phyloP scores from a whole-genome alignment of 768 basidiomycete species.

The Lentinula detonsa region DNA sequence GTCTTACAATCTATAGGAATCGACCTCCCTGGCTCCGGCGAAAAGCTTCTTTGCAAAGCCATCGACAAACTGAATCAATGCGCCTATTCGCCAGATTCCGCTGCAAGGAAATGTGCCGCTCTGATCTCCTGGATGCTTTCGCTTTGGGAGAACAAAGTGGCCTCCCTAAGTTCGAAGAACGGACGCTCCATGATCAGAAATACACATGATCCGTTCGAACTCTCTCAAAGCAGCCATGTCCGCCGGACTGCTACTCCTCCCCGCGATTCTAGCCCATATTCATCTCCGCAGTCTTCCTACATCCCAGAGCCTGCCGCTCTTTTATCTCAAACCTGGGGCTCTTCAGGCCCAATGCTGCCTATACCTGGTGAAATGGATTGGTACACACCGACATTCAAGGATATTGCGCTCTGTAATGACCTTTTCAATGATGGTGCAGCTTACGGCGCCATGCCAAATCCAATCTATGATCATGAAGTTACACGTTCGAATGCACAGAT shows the following conservation, averaged over 20 bases:
- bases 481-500: not conserved
- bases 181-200: not conserved
- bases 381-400: not conserved
- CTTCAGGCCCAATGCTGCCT: not conserved
- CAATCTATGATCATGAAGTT: not conserved
- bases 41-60: not conserved
- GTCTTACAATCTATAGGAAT: not conserved
- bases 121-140: not conserved
- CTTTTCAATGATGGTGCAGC: not conserved
- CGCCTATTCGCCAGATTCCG: not conserved
- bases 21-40: slow-evolving; percentile 2
- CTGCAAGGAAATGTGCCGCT: not conserved
- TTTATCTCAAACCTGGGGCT: not conserved
- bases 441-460: not conserved
- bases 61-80: not conserved
- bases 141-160: not conserved
- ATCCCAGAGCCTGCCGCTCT: not conserved
- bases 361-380: not conserved
- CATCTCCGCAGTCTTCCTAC: not conserved
- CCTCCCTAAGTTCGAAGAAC: not conserved
- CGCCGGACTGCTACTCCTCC: not conserved
- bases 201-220: too few species aligned
- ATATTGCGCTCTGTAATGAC: not conserved
- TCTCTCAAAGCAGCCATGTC: not conserved
- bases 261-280: not conserved